Base-by-base conservation (phyloP, 129 eudicot genomes). In the Lactuca sativa region DNA sequence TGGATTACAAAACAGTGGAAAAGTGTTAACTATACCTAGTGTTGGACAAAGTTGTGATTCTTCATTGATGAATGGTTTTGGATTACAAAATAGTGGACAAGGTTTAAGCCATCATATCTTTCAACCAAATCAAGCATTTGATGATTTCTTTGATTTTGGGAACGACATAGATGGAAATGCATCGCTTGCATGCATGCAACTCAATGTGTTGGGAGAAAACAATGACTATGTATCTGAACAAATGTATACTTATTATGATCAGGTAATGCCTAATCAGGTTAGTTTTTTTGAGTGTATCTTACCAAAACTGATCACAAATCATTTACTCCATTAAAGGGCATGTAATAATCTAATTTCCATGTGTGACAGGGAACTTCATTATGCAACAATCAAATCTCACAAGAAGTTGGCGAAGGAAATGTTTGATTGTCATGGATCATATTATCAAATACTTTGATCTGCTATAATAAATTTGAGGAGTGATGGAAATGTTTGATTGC, bases 221-320 rank as follows among this genome's bases (percentile, higher is more conserved):
- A 4, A 38, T 13, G 12, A 38, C 9, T 15, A 11, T 31, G 15
- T 37, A 61, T 15, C 31, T 13, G 49, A 36, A 15, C 66, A 61
- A n/a, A 36, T 1, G 1, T 36, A 6, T 5, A 9, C 65, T 60
- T 10, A 60, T 36, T 17, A 10, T 37, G 15, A 18, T 64, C 56
- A 64, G 41, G 36, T 44, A 25, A 64, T 44, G 52, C 56, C 37
- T 43, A 4, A 32, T 47, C 70, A 47, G 57, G 70, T 65, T 13
- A 13, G 15, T 62, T 13, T 65, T 65, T 47, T 12, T 47, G 18
- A 13, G 31, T 12, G 4, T 63, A 40, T 5, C 12, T 43, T 64
- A 5, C 2, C 32, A 25, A 64, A 64, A 48, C 40, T 64, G 12
- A 25, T 25, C 5, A 18, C 17, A 21, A 64, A 16, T 40, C 7